phyloP scores from a whole-genome alignment of 345 rosid species.

The Eucalyptus tenuipes region DNA sequence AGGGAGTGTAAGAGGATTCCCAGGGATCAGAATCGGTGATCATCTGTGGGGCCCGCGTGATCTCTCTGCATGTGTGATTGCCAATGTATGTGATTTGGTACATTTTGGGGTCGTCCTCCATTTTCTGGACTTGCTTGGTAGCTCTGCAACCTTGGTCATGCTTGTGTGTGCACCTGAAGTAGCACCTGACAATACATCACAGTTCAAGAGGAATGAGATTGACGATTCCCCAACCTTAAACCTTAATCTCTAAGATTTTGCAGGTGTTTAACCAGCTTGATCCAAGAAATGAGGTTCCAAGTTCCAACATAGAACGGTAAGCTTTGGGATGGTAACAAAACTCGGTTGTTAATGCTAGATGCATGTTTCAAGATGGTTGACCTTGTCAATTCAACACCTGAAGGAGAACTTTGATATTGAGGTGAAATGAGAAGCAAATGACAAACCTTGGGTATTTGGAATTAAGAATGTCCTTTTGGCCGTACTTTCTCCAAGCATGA shows the following conservation, averaged over 20 bases:
- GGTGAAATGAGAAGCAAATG: neutral
- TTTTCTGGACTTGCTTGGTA: conserved; percentile 71
- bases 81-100: conserved; percentile 49
- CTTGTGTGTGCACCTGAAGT: conserved; percentile 78
- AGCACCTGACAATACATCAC: conserved; percentile 35
- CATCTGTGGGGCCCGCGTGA: neutral
- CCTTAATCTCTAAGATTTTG: neutral
- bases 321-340: neutral
- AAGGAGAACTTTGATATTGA: neutral
- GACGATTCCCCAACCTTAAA: neutral
- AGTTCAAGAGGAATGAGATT: neutral
- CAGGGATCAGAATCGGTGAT: conserved; percentile 3
- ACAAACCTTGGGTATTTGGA: conserved; percentile 60
- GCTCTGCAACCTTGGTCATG: conserved; percentile 59
- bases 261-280: neutral
- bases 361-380: neutral
- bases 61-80: conserved; percentile 43
- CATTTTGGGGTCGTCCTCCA: conserved; percentile 24
- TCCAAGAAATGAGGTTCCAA: neutral
- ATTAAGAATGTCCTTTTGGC: conserved; percentile 73
- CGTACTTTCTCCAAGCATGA: conserved; percentile 84
- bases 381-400: neutral
- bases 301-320: neutral
- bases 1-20: neutral
- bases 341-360: neutral